phyloP scores from a whole-genome alignment of 768 basidiomycete genomes.

The Lentinus tigrinus region DNA sequence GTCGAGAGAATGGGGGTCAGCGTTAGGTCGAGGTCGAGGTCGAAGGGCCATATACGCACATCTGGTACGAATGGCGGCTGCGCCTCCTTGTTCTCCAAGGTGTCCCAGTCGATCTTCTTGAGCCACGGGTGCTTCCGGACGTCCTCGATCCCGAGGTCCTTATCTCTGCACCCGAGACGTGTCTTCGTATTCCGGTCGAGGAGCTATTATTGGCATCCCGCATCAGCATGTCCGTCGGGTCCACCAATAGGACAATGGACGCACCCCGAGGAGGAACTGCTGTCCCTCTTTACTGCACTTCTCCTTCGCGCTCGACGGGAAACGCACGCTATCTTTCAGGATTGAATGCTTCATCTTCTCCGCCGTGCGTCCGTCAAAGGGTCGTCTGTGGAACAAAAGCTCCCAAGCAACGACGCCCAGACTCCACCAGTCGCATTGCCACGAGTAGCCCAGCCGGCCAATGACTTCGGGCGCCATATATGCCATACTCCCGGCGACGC shows the following conservation, averaged over 20 bases:
- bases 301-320: slow-evolving; percentile 66
- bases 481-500: slow-evolving; percentile 97
- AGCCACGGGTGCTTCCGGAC: slow-evolving; percentile 89
- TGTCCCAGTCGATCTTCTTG: slow-evolving; percentile 74
- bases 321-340: slow-evolving; percentile 70
- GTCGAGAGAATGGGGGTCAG: slow-evolving; percentile 1
- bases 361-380: slow-evolving; percentile 87
- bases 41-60: slow-evolving; percentile 39
- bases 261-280: slow-evolving; percentile 64
- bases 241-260: slow-evolving; percentile 25
- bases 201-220: too few species aligned
- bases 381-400: slow-evolving; percentile 77
- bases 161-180: slow-evolving; percentile 77
- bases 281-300: slow-evolving; percentile 68
- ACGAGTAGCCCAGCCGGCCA: slow-evolving; percentile 87
- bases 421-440: slow-evolving; percentile 96
- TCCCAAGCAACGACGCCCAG: slow-evolving; percentile 90
- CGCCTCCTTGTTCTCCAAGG: slow-evolving; percentile 63
- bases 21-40: not conserved
- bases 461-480: slow-evolving; percentile 99
- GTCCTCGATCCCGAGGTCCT: slow-evolving; percentile 72
- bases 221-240: not conserved
- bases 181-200: slow-evolving; percentile 78
- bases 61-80: slow-evolving; percentile 90
- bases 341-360: slow-evolving; percentile 90